Percentiles rank a stretch among this genome's conserved stretches.
These are phyloP conservation scores for Sanghuangporus baumii DNA, from an alignment of 1,284 basidiomycete species.

Conservation along the genomic window DNA sequence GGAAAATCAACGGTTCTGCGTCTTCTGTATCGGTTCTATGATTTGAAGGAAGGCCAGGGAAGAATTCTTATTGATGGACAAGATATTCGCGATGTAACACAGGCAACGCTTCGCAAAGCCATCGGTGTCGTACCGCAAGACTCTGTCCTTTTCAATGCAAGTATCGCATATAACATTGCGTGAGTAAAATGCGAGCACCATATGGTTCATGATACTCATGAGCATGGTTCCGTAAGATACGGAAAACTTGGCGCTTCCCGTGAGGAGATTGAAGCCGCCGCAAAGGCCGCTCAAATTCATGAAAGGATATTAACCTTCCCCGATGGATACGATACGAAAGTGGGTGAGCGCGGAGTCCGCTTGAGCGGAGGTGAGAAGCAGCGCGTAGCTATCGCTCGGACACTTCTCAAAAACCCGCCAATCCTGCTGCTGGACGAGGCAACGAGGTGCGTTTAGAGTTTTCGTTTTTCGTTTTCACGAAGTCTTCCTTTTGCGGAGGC, in stretches of 20 bases:
- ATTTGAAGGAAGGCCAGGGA: constrained; percentile 68
- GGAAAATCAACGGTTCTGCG: constrained; percentile 82
- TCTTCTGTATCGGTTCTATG: constrained; percentile 87
- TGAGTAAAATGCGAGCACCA: constrained; percentile 23
- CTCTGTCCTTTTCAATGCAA: constrained; percentile 79
- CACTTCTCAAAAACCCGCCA: constrained; percentile 81
- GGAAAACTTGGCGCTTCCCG: constrained; percentile 62
- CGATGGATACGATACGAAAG: constrained; percentile 74
- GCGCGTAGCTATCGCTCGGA: constrained; percentile 81
- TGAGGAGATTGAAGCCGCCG: constrained; percentile 69
- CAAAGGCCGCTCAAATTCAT: constrained; percentile 77
- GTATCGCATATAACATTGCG: constrained; percentile 73
- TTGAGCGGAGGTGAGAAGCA: constrained; percentile 82
- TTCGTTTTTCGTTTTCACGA: neutral
- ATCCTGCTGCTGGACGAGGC: constrained; percentile 82
- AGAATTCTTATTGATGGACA: constrained; percentile 77
- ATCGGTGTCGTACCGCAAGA: constrained; percentile 85
- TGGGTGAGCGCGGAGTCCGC: constrained; percentile 79
- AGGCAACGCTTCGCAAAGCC: constrained; percentile 68
- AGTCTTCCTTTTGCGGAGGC: neutral
- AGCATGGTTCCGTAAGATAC: constrained; percentile 37
- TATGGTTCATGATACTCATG: constrained; percentile 8
- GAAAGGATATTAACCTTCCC: constrained; percentile 76
- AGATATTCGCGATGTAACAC: constrained; percentile 82
- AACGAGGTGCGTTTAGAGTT: constrained; percentile 45